Evolutionary conservation across 2,329 filamentous ascomycete genomes (phyloP).

Genomic region (Hypoxylon sp.): DNA sequence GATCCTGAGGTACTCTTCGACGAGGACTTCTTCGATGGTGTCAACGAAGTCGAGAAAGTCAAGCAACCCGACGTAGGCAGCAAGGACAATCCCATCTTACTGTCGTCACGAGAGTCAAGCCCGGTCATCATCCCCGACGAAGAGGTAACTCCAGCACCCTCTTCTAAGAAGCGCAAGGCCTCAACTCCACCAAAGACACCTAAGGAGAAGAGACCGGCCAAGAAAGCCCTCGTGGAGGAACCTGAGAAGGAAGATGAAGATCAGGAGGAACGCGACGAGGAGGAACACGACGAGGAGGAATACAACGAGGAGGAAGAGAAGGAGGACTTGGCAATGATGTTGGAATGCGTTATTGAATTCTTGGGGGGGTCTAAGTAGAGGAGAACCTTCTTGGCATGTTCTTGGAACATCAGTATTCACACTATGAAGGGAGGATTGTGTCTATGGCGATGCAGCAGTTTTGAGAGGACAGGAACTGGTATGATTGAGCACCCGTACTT

Average conservation of each 20-base stretch:
- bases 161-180: background rate
- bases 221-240: background rate
- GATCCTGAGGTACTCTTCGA: too few species aligned
- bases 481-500: background rate
- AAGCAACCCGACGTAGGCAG: background rate
- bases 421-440: background rate
- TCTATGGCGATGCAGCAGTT: background rate
- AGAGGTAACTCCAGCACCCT: background rate
- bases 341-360: background rate
- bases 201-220: background rate
- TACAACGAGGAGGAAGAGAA: background rate
- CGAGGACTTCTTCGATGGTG: too few species aligned
- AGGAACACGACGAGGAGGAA: too few species aligned
- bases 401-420: background rate
- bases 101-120: slow-evolving; percentile 10
- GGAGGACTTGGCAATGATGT: background rate
- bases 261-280: background rate
- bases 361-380: background rate
- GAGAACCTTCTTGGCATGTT: background rate
- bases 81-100: slow-evolving; percentile 6
- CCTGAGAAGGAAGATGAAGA: background rate
- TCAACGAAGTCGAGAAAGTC: background rate
- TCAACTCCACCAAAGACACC: background rate
- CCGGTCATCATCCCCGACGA: background rate
- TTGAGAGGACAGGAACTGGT: background rate